phyloP scores from a whole-genome alignment of 2,329 filamentous ascomycete species.

The Colletotrichum euphorbiae region DNA sequence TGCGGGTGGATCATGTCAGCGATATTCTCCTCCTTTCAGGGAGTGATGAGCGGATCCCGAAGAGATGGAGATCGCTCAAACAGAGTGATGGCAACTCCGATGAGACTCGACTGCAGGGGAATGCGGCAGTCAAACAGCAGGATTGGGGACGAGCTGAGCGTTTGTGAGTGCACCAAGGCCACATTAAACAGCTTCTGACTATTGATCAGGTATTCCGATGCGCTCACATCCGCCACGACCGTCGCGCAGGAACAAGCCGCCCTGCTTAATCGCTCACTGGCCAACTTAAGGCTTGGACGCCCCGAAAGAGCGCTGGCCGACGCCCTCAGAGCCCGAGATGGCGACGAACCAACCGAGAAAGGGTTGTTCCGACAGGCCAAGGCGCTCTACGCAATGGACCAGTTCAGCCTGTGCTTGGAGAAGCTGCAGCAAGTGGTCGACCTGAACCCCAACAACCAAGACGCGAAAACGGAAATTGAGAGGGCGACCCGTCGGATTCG shows the following conservation, averaged over 20 bases:
- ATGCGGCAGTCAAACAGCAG: constrained; percentile 45
- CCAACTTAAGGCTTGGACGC: constrained; percentile 47
- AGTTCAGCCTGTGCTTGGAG: constrained; percentile 52
- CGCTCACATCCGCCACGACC: constrained; percentile 49
- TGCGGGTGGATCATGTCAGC: constrained; percentile 66
- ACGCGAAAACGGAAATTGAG: constrained; percentile 46
- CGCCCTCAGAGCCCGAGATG: constrained; percentile 40
- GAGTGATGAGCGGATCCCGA: constrained; percentile 53
- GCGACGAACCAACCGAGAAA: constrained; percentile 52
- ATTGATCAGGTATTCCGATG: constrained; percentile 51
- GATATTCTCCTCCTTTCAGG: constrained; percentile 57
- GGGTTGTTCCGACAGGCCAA: constrained; percentile 56
- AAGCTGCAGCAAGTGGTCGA: constrained; percentile 49
- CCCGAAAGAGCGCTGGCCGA: constrained; percentile 49
- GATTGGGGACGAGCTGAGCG: constrained; percentile 47
- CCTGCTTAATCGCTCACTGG: constrained; percentile 51
- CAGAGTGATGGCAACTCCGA: constrained; percentile 37
- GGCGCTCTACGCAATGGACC: constrained; percentile 56
- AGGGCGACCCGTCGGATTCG: constrained; percentile 47
- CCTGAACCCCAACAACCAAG: constrained; percentile 50
- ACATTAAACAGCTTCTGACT: constrained; percentile 23
- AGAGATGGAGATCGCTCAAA: constrained; percentile 47
- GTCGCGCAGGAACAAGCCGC: constrained; percentile 50
- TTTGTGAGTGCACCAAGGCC: constrained; percentile 47
- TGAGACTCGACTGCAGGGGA: constrained; percentile 48